Evolutionary conservation across 805 yeast species (phyloP).

Genomic region (Kuraishia capsulata): DNA sequence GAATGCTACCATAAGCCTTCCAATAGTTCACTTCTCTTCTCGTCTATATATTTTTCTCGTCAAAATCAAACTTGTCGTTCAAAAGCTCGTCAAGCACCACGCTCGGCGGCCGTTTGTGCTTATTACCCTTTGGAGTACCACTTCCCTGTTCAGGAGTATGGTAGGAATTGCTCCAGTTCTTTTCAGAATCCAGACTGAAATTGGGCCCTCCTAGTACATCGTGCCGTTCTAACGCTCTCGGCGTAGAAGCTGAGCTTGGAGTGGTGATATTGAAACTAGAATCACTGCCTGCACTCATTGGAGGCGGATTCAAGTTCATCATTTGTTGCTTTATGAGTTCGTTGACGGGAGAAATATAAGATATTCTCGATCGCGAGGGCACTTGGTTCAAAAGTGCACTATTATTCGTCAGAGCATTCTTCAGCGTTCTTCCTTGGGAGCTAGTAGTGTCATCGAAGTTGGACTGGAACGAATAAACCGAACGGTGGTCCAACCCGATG

Average conservation of each 20-base stretch:
- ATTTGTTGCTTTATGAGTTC: neutral
- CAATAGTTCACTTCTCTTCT: no score
- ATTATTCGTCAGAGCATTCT: neutral
- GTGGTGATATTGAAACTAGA: neutral
- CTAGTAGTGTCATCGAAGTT: neutral
- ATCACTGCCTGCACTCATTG: neutral
- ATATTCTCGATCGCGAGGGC: neutral
- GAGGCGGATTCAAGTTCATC: neutral
- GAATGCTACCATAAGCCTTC: no score
- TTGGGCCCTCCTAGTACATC: neutral
- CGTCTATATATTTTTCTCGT: no score
- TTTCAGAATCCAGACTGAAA: no score
- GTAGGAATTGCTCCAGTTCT: no score
- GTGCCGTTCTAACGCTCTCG: neutral
- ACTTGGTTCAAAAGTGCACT: neutral
- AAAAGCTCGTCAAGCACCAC: conserved; percentile 2
- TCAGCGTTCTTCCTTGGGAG: conserved; percentile 1
- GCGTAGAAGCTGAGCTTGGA: neutral
- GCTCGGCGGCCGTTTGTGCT: conserved; percentile 2
- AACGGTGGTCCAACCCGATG: conserved; percentile 1
- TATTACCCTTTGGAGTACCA: no score
- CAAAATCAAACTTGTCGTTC: conserved; percentile 1
- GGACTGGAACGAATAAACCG: conserved; percentile 1
- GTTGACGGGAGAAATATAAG: conserved; percentile 1
- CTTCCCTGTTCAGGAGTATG: no score